Evolutionary conservation across 805 yeast species (phyloP), one percentile per base, ranked within the genome.

Genomic region (Cephaloascus albidus): DNA sequence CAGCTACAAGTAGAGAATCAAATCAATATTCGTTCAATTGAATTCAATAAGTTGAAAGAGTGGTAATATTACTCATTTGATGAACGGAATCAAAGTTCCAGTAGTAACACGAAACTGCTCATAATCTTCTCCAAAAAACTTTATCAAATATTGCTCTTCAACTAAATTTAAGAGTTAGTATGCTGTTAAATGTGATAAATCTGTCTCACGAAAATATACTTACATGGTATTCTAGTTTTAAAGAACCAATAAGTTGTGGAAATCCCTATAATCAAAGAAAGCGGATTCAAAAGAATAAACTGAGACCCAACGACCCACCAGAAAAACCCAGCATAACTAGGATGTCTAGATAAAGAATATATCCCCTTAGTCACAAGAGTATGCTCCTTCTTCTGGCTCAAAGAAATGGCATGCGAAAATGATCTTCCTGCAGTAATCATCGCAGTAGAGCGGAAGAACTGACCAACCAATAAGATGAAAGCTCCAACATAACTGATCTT

Each of bases 291-390:
- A 6, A 12, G 5, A 6, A 33, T 18, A 4, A 33, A 6, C 23
- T 33, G 23, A 12, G n/a, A 12, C 5, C 72, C 72, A 12, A 65
- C 40, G 45, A 61, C 60, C 70, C 71, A 66, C 63, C 66, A 61
- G 45, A 60, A 65, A 43, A 60, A 67, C n/a, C 72, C 72, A 40
- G 63, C 60, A 47, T 67, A 67, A 41, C 65, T 58, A 14, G 72
- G 72, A 45, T 67, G 72, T 36, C 72, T 51, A 28, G 55, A 44
- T 12, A 44, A 36, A 5, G 45, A 38, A 43, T 65, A 67, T 2
- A 66, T 54, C 1, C 72, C 72, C 19, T 42, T 36, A 3, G 69
- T 64, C 27, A 67, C 60, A 38, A 67, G 50, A 23, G 38, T 44
- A 43, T 65, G 72, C 10, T 45, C 43, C 2, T 43, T 38, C 2